Percentiles rank a stretch among this genome's conserved stretches.
phyloP scores from a whole-genome alignment of 352 stramenopile species.

The Pythium biforme region DNA sequence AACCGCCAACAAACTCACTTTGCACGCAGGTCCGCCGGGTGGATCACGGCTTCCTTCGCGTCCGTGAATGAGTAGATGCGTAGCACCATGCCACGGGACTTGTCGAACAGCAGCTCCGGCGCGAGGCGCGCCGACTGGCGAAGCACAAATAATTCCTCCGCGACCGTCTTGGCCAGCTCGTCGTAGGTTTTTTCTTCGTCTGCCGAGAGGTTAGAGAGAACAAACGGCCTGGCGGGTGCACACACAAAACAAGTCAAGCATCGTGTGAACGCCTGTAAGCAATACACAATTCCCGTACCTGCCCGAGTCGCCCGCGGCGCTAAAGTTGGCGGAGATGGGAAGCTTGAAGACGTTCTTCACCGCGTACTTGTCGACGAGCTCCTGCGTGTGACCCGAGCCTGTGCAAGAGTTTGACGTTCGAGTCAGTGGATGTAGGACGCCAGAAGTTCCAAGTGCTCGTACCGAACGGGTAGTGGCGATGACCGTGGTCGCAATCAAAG shows the following conservation, averaged over 20 bases:
- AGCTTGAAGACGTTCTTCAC: conserved; percentile 87
- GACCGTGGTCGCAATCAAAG: conserved; percentile 88
- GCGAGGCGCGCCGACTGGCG: conserved; percentile 68
- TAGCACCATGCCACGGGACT: conserved; percentile 75
- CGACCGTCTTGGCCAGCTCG: conserved; percentile 60
- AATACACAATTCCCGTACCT: conserved; percentile 31
- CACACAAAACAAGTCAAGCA: conserved; percentile 5
- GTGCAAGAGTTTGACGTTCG: neutral
- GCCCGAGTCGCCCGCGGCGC: conserved; percentile 67
- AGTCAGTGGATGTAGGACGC: neutral
- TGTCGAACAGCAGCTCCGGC: conserved; percentile 79
- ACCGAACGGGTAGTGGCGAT: conserved; percentile 89
- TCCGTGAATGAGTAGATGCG: conserved; percentile 68
- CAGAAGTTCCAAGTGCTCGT: neutral
- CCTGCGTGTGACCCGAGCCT: conserved; percentile 73
- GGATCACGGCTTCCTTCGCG: conserved; percentile 73
- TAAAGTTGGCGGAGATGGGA: conserved; percentile 77
- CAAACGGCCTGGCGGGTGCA: conserved; percentile 56
- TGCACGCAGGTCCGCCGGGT: conserved; percentile 71
- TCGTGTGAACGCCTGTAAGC: neutral
- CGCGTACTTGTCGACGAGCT: conserved; percentile 75
- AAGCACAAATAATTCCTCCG: conserved; percentile 75
- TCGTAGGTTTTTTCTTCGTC: conserved; percentile 75
- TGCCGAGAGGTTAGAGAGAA: conserved; percentile 63
- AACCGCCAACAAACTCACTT: conserved; percentile 41